phyloP scores from a whole-genome alignment of 1,139 yeast species.

The Suhomyces wounanorum region DNA sequence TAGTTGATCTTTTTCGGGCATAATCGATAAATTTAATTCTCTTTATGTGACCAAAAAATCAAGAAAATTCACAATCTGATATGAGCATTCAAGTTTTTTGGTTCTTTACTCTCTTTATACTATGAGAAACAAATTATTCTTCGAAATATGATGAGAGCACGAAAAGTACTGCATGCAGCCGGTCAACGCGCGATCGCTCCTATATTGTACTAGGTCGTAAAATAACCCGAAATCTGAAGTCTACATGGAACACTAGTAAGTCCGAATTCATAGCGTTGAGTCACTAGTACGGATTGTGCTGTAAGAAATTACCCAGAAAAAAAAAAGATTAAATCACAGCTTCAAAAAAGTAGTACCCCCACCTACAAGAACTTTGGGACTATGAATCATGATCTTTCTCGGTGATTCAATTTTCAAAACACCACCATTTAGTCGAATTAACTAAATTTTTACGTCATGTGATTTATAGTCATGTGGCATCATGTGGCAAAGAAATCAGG shows the following conservation, averaged over 20 bases:
- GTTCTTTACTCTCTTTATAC: neutral
- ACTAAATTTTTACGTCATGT: neutral
- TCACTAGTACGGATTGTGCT: no score
- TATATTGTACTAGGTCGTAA: neutral
- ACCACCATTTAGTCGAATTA: no score
- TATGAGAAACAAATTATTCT: neutral
- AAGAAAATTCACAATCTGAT: neutral
- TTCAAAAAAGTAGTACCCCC: no score
- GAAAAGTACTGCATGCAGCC: neutral
- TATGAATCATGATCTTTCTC: no score
- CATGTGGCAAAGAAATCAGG: neutral
- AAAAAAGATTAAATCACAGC: no score
- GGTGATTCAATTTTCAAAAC: no score
- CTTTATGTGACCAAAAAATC: neutral
- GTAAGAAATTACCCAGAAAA: no score
- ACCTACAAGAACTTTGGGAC: no score
- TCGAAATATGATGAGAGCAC: neutral
- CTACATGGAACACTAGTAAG: no score
- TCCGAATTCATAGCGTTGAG: no score
- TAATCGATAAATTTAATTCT: neutral
- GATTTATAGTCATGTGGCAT: neutral
- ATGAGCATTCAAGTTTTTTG: neutral
- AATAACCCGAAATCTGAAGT: no score
- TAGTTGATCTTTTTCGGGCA: constrained; percentile 10
- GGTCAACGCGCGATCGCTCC: neutral